Evolutionary conservation across 1,284 basidiomycete species (phyloP), one percentile per base, ranked within the genome.

Genomic region (Singerocomus inundabilis): DNA sequence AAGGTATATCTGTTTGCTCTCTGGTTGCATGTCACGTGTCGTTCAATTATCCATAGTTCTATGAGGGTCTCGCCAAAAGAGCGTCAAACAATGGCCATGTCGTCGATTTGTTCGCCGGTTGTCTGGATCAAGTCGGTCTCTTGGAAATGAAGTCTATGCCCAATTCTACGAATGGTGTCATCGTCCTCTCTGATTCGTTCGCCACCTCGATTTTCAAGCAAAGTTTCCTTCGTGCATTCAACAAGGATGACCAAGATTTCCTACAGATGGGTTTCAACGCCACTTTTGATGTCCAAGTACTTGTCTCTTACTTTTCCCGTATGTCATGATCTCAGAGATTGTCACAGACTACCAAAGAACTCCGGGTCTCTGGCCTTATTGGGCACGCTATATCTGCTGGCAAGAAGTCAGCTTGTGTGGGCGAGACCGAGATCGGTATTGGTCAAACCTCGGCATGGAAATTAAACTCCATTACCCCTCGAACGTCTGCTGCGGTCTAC

Each of bases 391-490:
- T 98, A 70, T 98, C 94, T 38, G 92, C 93, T 37, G 94, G 91
- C 62, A 98, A 98, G 73, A 99, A 99, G 71, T 94, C 93, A 0
- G 84, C 84, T 0, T 98, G 93, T 61, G 97, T 99, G 28, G 96
- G 96, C 55, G 97, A 99, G 76, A 99, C 97, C 2, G 97, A 99
- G 72, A 99, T 99, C 55, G 97, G 96, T 68, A 97, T 99, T 56
- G 96, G 95, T 25, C 92, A 96, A 67, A 99, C 96, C 1, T 98
- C 94, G n/a, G 96, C 95, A 1, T 99, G 96, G 96, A 98, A 94
- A 74, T 81, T 99, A 59, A 98, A 97, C 74, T 82, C 85, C 48
- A 80, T 99, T 57, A 93, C 85, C 1, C 93, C 94, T 13, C 87
- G 83, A 55, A 95, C 93, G 2, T 88, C 96, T 5, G 84, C 89